Evolutionary conservation across 1,284 basidiomycete species (phyloP), one percentile per base, ranked within the genome.

Genomic region (Bjerkandera adusta): DNA sequence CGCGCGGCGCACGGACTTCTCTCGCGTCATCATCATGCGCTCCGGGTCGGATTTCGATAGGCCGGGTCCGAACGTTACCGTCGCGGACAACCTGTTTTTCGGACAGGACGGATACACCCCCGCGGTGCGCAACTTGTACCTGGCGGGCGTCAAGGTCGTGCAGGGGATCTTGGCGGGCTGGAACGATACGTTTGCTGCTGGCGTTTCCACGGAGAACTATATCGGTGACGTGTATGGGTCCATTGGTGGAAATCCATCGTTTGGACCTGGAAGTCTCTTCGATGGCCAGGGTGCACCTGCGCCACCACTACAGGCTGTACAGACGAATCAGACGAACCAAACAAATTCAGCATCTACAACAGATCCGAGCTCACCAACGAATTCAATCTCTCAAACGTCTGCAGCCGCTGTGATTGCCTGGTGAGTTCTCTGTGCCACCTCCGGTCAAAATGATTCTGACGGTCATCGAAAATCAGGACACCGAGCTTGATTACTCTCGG

Each of bases 21-120:
- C 63, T 1, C 66, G 75, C 34, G 61, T 75, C 38, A 65, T 76
- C 48, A 49, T 75, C 47, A 70, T 76, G 61, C 66, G 75, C 18
- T 71, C 73, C 2, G 71, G 59, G 12, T 67, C 67, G 27, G 68
- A 76, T 58, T 72, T 75, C 48, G 74, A 76, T 58, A 52, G 72
- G 29, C 68, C 67, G 12, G 65, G 60, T 36, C 53, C 61, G 13
- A 62, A 62, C 20, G 46, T 61, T 49, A 50, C 21, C 20, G 57
- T 48, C 0, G 43, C 53, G n/a, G 55, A 52, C 16, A 63, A 67
- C 51, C 49, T 55, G 40, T 55, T 56, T 37, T 51, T 18, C 48
- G 49, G 43, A 18, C 30, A 45, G 7, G 54, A 51, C 4, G 63
- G 59, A 4, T 60, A 55, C 48, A 57, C 44, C 1, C 49, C 57